Conservation (phyloP, 2,329 filamentous ascomycete genomes). For the Penicillium sp. region DNA sequence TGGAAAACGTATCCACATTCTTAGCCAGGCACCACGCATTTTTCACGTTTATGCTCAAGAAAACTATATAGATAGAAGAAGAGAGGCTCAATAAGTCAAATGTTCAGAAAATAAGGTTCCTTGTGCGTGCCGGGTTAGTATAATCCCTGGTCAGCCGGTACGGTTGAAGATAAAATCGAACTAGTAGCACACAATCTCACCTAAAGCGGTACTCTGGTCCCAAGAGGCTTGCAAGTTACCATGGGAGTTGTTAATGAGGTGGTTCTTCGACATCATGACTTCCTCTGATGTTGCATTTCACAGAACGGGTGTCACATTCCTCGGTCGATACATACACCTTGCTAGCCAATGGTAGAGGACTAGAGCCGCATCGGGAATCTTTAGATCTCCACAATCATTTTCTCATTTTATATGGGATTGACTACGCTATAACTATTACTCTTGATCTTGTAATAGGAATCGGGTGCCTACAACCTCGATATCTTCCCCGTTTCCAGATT, state of each 20-base stretch:
- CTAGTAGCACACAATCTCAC: background rate
- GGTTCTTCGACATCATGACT: slow-evolving; percentile 3
- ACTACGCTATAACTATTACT: background rate
- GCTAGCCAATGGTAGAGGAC: background rate
- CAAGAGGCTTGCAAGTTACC: background rate
- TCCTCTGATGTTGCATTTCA: slow-evolving; percentile 12
- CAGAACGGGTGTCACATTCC: slow-evolving; percentile 16
- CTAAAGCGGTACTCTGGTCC: background rate
- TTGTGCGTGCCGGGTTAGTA: background rate
- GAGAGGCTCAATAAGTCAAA: background rate
- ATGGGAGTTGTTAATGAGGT: background rate
- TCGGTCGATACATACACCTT: background rate
- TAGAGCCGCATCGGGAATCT: slow-evolving; percentile 9
- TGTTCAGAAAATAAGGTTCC: no score
- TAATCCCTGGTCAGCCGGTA: background rate
- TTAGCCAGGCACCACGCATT: background rate
- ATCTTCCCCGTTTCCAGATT: no score
- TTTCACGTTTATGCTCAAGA: background rate
- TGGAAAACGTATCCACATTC: background rate
- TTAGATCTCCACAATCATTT: background rate
- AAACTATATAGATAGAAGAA: background rate
- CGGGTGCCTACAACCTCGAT: no score
- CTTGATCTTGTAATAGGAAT: no score
- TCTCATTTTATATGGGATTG: background rate
- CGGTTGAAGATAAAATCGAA: background rate